Evolutionary conservation across 140 eudicot species (phyloP), one percentile per base, ranked within the genome.

Genomic region (Flaveria floridana): DNA sequence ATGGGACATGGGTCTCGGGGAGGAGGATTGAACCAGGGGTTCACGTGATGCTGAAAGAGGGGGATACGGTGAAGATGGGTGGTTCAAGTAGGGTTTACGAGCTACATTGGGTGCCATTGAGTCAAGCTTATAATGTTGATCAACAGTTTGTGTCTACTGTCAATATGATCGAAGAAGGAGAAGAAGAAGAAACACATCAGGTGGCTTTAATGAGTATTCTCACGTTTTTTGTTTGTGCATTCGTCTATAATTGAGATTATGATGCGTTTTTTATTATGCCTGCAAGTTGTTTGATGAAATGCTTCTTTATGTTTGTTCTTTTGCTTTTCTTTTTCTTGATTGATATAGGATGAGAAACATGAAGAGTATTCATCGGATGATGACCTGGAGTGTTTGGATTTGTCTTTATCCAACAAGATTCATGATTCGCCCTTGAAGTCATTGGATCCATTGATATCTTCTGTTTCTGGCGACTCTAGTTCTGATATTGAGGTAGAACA

Each of bases 1-100:
- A 94, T 55, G 99, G 99, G 30, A 90, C 99, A 9, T 87, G 95
- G 95, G 85, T 94, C 7, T 88, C 90, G 9, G 99, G 96, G 56
- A 83, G 63, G 76, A 91, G 76, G 83, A 81, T 91, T 52, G 84
- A 87, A 47, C 90, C 97, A n/a, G 87, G 86, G 53, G 85, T 87
- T 71, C 68, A 14, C 4, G 85, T 85, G 68, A 66, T 72, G 3
- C 78, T 89, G 71, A 78, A 85, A 52, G 97, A 91, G 72, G 95
- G 96, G 14, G 97, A 95, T 65, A 83, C 81, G 2, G 56, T 95
- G 64, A 84, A 70, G 65, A 79, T 95, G 20, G 99, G 99, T 15
- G 89, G 86, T n/a, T 95, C 99, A 0, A 95, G 91, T 76, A 87
- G 99, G 76, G 61, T 83, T 72, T 95, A 95, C 53, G 77, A 77